Base-by-base conservation (phyloP, 73 alveolate species). In the Stentor coeruleus region DNA sequence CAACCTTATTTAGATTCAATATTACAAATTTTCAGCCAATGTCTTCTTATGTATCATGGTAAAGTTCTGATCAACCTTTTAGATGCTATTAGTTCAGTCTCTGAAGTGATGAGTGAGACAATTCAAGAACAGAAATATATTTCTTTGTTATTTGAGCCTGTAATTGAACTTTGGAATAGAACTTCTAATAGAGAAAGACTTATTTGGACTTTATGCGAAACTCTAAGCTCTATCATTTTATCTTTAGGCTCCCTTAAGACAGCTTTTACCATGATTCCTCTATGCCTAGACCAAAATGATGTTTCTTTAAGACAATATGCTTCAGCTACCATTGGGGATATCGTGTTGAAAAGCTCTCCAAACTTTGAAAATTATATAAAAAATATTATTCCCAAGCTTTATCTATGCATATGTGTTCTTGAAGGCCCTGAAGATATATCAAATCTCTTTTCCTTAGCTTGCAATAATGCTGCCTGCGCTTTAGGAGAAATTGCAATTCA, bases 61-160 rank as follows among this genome's bases (percentile, higher is more conserved):
- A 20, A 31, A 26, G 36, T 40, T 20, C 36, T 66, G 37, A 20
- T 66, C 11, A 66, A 66, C 41, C 33, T 66, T 1, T 40, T 66
- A 28, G 79, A 66, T 33, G 79, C 79, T 14, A 66, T 66, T 66
- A 40, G 40, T 28, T 66, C 79, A 66, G 33, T 66, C 39, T 20
- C 40, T 66, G 79, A 66, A 28, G 79, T 66, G 40, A 14, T 26
- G n/a, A 40, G 79, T 11, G 79, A 1, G 39, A 26, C n/a, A 26
- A 37, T 66, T 66, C 79, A 2, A 2, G 37, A 31, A 14, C 49
- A 66, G 33, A 66, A 26, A 14, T 66, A 20, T 33, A 33, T 66
- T 3, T 28, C 26, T 31, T 20, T 33, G 20, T 11, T 66, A 66
- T 20, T 66, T 11, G 39, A 15, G 0, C 79, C 79, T 28, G 2